Base-by-base conservation (phyloP, 176 grass and related monocot genomes). In the Bolboschoenus planiculmis region DNA sequence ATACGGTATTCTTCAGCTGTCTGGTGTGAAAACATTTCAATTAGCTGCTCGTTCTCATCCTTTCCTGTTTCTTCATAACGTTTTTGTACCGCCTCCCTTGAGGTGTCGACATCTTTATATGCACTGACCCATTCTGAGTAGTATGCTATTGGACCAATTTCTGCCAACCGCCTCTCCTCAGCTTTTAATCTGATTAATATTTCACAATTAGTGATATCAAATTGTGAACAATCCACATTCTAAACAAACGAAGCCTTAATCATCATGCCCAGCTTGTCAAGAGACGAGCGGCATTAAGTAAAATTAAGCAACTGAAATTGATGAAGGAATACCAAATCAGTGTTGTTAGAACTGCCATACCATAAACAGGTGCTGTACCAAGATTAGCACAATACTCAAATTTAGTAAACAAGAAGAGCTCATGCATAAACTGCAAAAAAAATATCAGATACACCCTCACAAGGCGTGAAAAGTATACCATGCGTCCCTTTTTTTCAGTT, bases 41-140 rank as follows among this genome's bases (percentile, higher is more conserved):
- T 90, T 63, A 98, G 96, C 87, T 98, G 95, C 85, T 72, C 40
- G 71, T 91, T 90, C 82, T 85, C 89, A 88, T 95, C 89, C 90
- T 90, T 88, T 3, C 96, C 92, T 65, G 92, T 95, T 78, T 98
- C 92, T 85, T 93, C 96, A 86, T 77, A 98, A 84, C 89, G 90
- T 31, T 83, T 95, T 75, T 95, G 85, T 68, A 95, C 37, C 21
- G 96, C 96, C 65, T 95, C 80, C 3, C 58, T 83, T 80, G 96
- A 93, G 30, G 92, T 91, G 87, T 98, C 92, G 50, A 81, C 89
- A 29, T 87, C 64, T 81, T 93, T 87, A 78, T 91, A 98, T 78
- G 89, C 90, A 85, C 91, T 91, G 46, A 98, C 92, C 96, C 96
- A 98, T 87, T 98, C 92, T 57, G 90, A 98, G 58, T 98, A 98